Evolutionary conservation across 805 yeast genomes (phyloP), one percentile per base, ranked within the genome.

Genomic region (Pichia pseudocactophila): DNA sequence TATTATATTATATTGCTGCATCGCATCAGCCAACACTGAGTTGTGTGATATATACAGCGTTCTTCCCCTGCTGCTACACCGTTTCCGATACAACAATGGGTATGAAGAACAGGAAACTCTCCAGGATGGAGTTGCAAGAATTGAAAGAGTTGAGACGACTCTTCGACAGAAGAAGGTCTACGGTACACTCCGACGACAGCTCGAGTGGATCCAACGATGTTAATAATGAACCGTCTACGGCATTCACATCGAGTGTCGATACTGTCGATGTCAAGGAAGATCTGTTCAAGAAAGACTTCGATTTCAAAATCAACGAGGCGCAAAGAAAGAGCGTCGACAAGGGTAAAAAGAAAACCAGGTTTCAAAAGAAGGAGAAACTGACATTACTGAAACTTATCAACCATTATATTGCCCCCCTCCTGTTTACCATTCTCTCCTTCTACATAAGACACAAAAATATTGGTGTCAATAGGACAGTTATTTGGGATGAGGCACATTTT

Each of bases 401-500:
- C 30, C 20, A 30, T 16, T 44, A 22, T 33, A 40, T 64, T 16
- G 69, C 70, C 39, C 77, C 80, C 2, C 22, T 73, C 4, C 6
- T 68, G 1, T 57, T 74, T 37, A 73, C 79, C 0, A 49, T 54
- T 0, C 17, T 73, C 5, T 69, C 84, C 3, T 63, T 73, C 25
- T 74, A 68, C 46, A 72, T 79, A 7, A 70, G 92, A 53, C 68
- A 80, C 47, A 71, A 78, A 53, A 69, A 72, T 38, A 78, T 84
- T 39, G 78, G 74, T 18, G 62, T 64, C 27, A 71, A 78, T 44
- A 60, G 73, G 39, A 70, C 68, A 42, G 90, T 84, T 37, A 81
- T 82, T 8, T 84, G 95, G 95, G 95, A 84, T 65, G 95, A 84
- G 61, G 92, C 94, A 6, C 95, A 84, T 67, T 84, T 84, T 59